A percentile compares a stretch with the other conserved stretches of the same genome.
phyloP scores from a whole-genome alignment of 1,139 yeast species.

The Sugiyamaella neomexicana region DNA sequence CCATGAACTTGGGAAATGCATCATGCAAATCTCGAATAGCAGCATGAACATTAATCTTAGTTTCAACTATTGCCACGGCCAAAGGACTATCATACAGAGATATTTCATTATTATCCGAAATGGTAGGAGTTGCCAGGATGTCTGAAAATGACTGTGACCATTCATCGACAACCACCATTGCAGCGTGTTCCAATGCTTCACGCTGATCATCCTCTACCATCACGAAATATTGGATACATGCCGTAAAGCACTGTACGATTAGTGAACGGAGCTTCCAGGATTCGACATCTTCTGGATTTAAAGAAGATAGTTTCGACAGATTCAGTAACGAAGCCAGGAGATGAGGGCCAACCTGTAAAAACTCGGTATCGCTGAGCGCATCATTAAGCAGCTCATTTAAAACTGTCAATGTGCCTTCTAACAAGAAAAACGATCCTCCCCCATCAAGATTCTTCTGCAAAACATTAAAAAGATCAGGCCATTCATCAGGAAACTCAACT shows the following conservation, averaged over 20 bases:
- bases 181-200: slow-evolving; percentile 29
- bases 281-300: background rate
- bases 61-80: slow-evolving; percentile 9
- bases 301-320: background rate
- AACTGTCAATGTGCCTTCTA: slow-evolving; percentile 68
- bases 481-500: slow-evolving; percentile 91
- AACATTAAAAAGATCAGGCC: slow-evolving; percentile 70
- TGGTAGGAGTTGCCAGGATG: slow-evolving; percentile 24
- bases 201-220: slow-evolving; percentile 38
- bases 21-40: slow-evolving; percentile 36
- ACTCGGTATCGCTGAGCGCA: slow-evolving; percentile 80
- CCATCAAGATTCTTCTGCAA: slow-evolving; percentile 38
- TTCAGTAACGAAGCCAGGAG: slow-evolving; percentile 23
- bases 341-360: slow-evolving; percentile 63
- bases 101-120: slow-evolving; percentile 1
- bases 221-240: slow-evolving; percentile 38
- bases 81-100: background rate
- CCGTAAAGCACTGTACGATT: slow-evolving; percentile 39
- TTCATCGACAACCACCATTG: slow-evolving; percentile 30
- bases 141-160: slow-evolving; percentile 35
- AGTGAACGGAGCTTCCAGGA: slow-evolving; percentile 22
- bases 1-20: slow-evolving; percentile 30
- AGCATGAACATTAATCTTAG: slow-evolving; percentile 26
- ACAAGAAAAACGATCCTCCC: slow-evolving; percentile 41
- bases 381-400: slow-evolving; percentile 83